These are phyloP conservation scores for Podospora pseudoanserina DNA, from an alignment of 495 filamentous ascomycete genomes.

Conservation along the genomic window DNA sequence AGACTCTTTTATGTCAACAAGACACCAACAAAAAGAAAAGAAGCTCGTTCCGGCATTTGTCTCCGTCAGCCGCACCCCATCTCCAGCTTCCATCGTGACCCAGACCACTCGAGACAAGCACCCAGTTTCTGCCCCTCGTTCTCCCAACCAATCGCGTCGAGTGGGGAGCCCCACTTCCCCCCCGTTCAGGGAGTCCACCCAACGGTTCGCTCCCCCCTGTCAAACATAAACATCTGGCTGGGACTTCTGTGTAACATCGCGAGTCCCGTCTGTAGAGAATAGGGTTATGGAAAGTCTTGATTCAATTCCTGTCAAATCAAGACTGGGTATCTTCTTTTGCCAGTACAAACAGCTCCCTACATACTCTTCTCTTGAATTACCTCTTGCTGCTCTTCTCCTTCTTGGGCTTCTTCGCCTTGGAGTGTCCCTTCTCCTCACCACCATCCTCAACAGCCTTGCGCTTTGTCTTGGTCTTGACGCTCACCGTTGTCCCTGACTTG, in stretches of 20 bases:
- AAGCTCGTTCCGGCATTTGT: neutral
- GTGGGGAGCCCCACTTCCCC: conserved; percentile 7
- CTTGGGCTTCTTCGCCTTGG: conserved; percentile 58
- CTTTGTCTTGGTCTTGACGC: conserved; percentile 76
- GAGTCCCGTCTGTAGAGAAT: neutral
- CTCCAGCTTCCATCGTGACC: neutral
- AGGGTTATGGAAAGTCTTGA: neutral
- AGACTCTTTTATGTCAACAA: neutral
- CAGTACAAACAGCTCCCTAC: neutral
- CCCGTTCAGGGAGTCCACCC: neutral
- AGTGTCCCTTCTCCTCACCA: conserved; percentile 47
- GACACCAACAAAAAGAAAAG: neutral
- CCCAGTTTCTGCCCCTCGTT: conserved; percentile 5
- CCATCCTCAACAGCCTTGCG: conserved; percentile 70
- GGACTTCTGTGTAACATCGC: neutral
- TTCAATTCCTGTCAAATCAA: neutral
- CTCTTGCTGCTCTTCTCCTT: conserved; percentile 34
- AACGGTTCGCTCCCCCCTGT: neutral
- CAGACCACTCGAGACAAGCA: neutral
- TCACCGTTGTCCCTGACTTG: conserved; percentile 68
- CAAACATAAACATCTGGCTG: neutral
- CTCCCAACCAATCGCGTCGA: neutral
- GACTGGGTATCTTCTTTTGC: conserved; percentile 8
- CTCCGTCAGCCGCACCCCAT: conserved; percentile 1
- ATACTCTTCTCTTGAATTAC: neutral